Evolutionary conservation across 768 basidiomycete genomes (phyloP).

Genomic region (Russula emetica): DNA sequence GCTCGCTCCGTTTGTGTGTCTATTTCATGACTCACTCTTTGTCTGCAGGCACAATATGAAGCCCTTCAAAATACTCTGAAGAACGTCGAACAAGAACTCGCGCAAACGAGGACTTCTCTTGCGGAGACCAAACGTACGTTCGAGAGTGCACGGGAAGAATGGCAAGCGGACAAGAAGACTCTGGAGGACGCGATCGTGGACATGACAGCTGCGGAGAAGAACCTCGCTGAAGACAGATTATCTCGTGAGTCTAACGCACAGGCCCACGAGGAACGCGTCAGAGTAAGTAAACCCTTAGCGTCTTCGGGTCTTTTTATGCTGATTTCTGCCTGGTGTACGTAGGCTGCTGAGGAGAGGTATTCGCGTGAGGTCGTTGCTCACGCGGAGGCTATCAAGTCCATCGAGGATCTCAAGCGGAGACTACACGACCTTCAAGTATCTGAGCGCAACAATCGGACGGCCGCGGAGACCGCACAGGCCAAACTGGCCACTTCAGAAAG

Average conservation of each 20-base stretch:
- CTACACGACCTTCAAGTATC: too few relatives aligned
- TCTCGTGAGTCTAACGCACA: conserved; percentile 64
- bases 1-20: too few relatives aligned
- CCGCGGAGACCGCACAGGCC: too few relatives aligned
- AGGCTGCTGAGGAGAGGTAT: conserved; percentile 74
- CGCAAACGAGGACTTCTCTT: conserved; percentile 45
- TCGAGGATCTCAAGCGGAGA: conserved; percentile 61
- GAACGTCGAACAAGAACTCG: conserved; percentile 50
- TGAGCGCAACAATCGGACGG: too few relatives aligned
- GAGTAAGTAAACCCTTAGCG: conserved; percentile 40
- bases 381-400: conserved; percentile 75
- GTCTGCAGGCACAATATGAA: conserved; percentile 54
- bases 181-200: conserved; percentile 81
- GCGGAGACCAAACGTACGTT: conserved; percentile 59
- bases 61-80: conserved; percentile 61
- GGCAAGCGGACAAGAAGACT: conserved; percentile 74
- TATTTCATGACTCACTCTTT: conserved; percentile 31
- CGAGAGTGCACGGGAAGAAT: conserved; percentile 64
- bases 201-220: conserved; percentile 68
- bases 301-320: conserved; percentile 36
- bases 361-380: conserved; percentile 78
- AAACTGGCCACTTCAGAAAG: conserved; percentile 60
- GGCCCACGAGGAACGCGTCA: conserved; percentile 62
- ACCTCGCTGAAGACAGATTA: conserved; percentile 56
- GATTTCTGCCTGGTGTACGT: conserved; percentile 33